Base-by-base conservation (phyloP, 306 rosid genomes). In the Lotus japonicus region DNA sequence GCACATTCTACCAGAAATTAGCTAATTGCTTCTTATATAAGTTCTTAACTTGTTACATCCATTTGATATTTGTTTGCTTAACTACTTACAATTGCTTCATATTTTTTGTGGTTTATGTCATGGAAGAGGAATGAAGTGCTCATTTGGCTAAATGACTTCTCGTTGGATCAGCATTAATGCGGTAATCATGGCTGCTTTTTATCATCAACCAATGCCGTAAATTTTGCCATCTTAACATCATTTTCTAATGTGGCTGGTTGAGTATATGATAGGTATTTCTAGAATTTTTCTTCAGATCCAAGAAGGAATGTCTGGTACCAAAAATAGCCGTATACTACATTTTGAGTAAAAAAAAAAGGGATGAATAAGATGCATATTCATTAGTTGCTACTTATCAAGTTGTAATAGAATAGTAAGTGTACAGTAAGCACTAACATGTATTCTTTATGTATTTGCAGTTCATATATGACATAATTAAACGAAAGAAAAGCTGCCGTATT, bases 71-170 rank as follows among this genome's bases (percentile, higher is more conserved):
- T 48, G 15, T 39, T 33, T 21, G 36, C 58, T 57, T 77, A 72
- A 44, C 6, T 38, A 35, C 58, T 26, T 31, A 80, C 57, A 18
- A 5, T 69, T 33, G 44, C 35, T 73, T 53, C 51, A 1, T 48
- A 62, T 82, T 13, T 73, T 8, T 80, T 71, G 41, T 70, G 75
- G 48, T 31, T 66, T 52, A n/a, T 78, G 76, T 66, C 71, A 61
- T 79, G 54, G 64, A 57, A 94, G 97, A 88, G 96, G 80, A 94
- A 94, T 79, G 98, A 94, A 80, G 92, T 90, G 70, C 84, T 88
- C 19, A 81, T 88, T 75, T 86, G 98, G 97, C 83, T 94, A 4
- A 88, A 94, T 63, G 92, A 85, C 61, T 94, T 90, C 74, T 70
- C 83, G 13, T 58, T 90, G 90, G 96, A 86, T 64, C 83, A 89